These are phyloP conservation scores for Fusarium sp. DNA, from an alignment of 2,329 filamentous ascomycete genomes.

Conservation along the genomic window DNA sequence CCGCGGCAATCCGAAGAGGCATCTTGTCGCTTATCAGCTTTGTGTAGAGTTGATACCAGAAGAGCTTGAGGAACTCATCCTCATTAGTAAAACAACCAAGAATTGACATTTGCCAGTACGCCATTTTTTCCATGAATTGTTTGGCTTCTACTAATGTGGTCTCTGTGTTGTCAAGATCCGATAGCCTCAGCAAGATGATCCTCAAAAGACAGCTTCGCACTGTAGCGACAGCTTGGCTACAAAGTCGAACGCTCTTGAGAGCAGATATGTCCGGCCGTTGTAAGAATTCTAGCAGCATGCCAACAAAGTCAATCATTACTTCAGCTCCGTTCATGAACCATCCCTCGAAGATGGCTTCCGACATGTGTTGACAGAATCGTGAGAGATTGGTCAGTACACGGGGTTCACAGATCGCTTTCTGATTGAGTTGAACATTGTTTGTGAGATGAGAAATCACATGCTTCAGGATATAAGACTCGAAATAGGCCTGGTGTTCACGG, in stretches of 20 bases:
- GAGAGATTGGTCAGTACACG: constrained; percentile 88
- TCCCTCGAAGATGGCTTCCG: constrained; percentile 93
- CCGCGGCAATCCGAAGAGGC: constrained; percentile 78
- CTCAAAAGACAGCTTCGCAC: constrained; percentile 84
- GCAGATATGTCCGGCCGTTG: constrained; percentile 84
- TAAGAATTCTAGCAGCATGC: constrained; percentile 87
- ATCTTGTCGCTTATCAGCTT: constrained; percentile 81
- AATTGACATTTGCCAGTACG: constrained; percentile 96
- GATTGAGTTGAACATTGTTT: constrained; percentile 77
- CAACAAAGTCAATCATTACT: constrained; percentile 85
- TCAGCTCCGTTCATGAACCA: constrained; percentile 95
- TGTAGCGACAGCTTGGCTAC: constrained; percentile 81
- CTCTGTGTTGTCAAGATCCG: constrained; percentile 79
- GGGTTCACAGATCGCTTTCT: constrained; percentile 81
- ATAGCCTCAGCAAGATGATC: constrained; percentile 83
- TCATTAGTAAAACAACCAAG: constrained; percentile 82
- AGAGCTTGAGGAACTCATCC: constrained; percentile 83
- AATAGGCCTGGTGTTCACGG: constrained; percentile 93
- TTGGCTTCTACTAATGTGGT: constrained; percentile 72
- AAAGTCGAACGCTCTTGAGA: constrained; percentile 91
- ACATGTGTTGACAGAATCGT: constrained; percentile 82
- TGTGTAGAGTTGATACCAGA: constrained; percentile 93
- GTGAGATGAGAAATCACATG: constrained; percentile 79
- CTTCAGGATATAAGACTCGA: constrained; percentile 88
- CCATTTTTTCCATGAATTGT: constrained; percentile 83